These are phyloP conservation scores for Sicyos baderoa DNA, from an alignment of 306 rosid genomes.

Conservation along the genomic window DNA sequence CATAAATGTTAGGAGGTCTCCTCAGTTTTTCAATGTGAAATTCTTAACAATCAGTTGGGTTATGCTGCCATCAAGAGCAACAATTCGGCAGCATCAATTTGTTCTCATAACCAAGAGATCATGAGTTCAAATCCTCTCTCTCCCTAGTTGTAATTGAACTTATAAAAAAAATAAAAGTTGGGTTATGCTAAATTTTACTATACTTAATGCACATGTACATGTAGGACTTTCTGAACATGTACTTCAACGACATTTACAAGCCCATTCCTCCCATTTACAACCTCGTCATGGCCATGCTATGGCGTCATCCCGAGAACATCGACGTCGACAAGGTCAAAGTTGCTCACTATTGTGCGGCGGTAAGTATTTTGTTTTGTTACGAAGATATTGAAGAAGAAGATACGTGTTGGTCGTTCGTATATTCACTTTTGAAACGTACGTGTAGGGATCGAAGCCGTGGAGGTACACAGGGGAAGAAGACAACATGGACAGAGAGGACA, in stretches of 20 bases:
- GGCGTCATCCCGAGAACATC: conserved; percentile 51
- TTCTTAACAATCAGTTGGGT: no score
- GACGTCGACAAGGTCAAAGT: conserved; percentile 35
- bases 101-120: no score
- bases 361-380: not conserved
- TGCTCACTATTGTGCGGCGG: conserved; percentile 43
- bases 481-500: conserved; percentile 43
- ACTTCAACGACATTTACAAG: conserved; percentile 33
- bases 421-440: no score
- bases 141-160: no score
- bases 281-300: conserved; percentile 39
- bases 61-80: no score
- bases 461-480: conserved; percentile 40
- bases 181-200: no score
- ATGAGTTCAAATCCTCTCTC: no score
- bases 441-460: conserved; percentile 57
- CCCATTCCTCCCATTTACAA: conserved; percentile 38
- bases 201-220: no score
- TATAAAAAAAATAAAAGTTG: no score
- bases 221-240: conserved; percentile 27
- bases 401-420: not conserved
- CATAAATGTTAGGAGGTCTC: no score
- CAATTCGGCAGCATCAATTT: no score
- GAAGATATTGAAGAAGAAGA: not conserved
- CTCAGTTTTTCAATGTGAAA: no score